These are phyloP conservation scores for Lasiosphaeris hirsuta DNA, from an alignment of 495 filamentous ascomycete species.

Conservation along the genomic window DNA sequence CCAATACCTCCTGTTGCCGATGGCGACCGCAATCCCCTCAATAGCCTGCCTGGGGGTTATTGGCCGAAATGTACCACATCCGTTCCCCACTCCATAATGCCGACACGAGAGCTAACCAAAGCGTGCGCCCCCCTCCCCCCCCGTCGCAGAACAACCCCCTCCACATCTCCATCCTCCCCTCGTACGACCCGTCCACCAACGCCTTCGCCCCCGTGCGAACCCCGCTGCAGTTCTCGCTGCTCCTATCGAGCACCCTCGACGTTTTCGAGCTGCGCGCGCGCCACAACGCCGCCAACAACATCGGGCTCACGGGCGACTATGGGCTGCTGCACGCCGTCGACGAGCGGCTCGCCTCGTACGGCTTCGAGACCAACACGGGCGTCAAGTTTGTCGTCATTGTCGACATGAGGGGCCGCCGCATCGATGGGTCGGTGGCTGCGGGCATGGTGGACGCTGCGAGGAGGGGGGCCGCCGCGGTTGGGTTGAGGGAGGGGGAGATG, in stretches of 20 bases:
- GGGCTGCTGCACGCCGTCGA: conserved; percentile 89
- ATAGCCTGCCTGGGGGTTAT: conserved; percentile 94
- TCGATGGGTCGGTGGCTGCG: conserved; percentile 26
- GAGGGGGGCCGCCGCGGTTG: conserved; percentile 38
- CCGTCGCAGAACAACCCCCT: conserved; percentile 82
- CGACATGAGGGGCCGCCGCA: conserved; percentile 67
- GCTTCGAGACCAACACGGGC: conserved; percentile 96
- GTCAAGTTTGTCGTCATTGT: conserved; percentile 84
- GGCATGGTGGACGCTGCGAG: conserved; percentile 20
- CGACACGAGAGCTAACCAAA: conserved; percentile 10
- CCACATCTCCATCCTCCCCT: conserved; percentile 85
- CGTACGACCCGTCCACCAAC: conserved; percentile 48
- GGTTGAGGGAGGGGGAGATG: conserved; percentile 76
- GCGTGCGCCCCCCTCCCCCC: no score
- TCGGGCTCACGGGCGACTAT: conserved; percentile 66
- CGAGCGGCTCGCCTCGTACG: conserved; percentile 86
- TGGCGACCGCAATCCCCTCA: conserved; percentile 56
- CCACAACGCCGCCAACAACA: conserved; percentile 57
- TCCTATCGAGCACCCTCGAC: conserved; percentile 86
- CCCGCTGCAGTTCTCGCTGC: conserved; percentile 82
- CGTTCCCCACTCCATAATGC: background rate
- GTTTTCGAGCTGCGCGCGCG: conserved; percentile 79
- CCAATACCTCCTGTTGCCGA: conserved; percentile 12
- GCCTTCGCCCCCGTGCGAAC: conserved; percentile 49
- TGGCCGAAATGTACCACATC: conserved; percentile 68